Evolutionary conservation across 2,329 filamentous ascomycete species (phyloP), one percentile per base, ranked within the genome.

Genomic region (Immersiporthe knoxdaviesiana): DNA sequence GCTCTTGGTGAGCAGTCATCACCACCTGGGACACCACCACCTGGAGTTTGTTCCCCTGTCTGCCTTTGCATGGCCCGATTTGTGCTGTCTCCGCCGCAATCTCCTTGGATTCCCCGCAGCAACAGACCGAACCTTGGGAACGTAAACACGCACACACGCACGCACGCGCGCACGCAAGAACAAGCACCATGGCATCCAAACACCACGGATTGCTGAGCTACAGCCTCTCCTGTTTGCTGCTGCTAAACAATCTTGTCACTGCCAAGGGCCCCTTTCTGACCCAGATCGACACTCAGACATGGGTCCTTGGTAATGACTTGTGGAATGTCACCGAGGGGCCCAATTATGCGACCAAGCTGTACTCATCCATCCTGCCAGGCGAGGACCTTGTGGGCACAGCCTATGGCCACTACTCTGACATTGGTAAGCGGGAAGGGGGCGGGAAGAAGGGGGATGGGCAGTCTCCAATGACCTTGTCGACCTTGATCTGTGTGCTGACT

Each of bases 231-330:
- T 35, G 4, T 8, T 35, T 35, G 35, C 24, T 67, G 24, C 37
- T 61, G 12, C 32, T 68, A 18, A 18, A 21, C 21, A 59, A 41
- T 16, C 1, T 41, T 35, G 64, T 27, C 35, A 52, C 61, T 10
- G 62, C 59, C 52, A 58, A 44, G 21, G 69, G 67, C 0, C 75
- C 77, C 24, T 78, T 78, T 63, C 66, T 78, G 35, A 72, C 62
- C 21, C 72, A 77, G 62, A 68, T 77, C 18, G 69, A 75, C 66
- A 73, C 66, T 24, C 69, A 74, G 68, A 77, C 73, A 11, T 78
- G 76, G 76, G 67, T 78, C 35, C 76, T 78, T 63, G 77, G 77
- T 41, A 78, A 78, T 52, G 71, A 78, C 63, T 77, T 75, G 3
- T 75, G 77, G 65, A 75, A 74, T 44, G 71, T 71, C 14, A 71